Evolutionary conservation across 2,329 filamentous ascomycete genomes (phyloP).

Genomic region (Phialophora expanda): DNA sequence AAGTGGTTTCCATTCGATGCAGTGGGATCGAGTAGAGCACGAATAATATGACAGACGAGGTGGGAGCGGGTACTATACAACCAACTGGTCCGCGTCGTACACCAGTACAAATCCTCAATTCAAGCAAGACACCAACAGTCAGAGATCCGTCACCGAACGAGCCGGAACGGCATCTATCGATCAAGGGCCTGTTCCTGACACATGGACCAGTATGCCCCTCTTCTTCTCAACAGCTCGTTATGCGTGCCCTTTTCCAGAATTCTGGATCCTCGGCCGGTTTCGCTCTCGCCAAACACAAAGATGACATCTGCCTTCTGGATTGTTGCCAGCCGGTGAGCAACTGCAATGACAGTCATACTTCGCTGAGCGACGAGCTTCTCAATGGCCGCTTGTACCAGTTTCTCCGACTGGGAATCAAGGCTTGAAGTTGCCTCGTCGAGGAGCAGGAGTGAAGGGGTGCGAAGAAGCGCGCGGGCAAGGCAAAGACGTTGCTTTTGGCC

Average conservation of each 20-base stretch:
- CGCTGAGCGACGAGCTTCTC: slow-evolving; percentile 61
- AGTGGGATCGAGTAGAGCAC: not conserved
- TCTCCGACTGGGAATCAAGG: slow-evolving; percentile 70
- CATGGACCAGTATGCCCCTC: slow-evolving; percentile 61
- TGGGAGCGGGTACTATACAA: not conserved
- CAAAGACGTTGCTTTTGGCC: slow-evolving; percentile 63
- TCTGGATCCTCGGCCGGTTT: slow-evolving; percentile 43
- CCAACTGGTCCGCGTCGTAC: not conserved
- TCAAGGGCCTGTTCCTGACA: slow-evolving; percentile 39
- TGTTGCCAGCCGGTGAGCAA: slow-evolving; percentile 77
- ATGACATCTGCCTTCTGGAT: slow-evolving; percentile 81
- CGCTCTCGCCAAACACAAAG: slow-evolving; percentile 73
- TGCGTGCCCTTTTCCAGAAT: slow-evolving; percentile 68
- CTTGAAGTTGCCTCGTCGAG: slow-evolving; percentile 65
- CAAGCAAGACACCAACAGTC: not conserved
- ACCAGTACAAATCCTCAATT: not conserved
- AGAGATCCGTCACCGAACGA: not conserved
- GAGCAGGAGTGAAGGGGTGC: slow-evolving; percentile 59
- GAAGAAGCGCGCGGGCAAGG: slow-evolving; percentile 61
- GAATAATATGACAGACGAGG: not conserved
- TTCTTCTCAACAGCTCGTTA: slow-evolving; percentile 58
- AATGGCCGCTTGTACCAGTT: slow-evolving; percentile 70
- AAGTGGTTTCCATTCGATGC: not conserved
- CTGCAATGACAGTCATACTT: slow-evolving; percentile 69
- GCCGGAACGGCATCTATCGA: slow-evolving; percentile 30